Base-by-base conservation (phyloP, 331 rosid genomes). In the Pyracantha coccinea region DNA sequence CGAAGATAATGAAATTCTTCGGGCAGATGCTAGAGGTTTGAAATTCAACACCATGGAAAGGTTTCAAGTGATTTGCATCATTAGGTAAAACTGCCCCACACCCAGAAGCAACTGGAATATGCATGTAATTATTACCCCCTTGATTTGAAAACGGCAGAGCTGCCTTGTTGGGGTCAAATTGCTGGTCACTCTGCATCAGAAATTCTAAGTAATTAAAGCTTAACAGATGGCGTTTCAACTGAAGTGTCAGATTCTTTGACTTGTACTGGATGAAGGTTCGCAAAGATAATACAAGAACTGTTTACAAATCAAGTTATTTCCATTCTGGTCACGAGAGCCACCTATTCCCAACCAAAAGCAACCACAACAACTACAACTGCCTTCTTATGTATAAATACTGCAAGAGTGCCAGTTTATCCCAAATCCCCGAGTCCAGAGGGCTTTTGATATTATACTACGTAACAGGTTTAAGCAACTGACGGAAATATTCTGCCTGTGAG, bases 391-490 rank as follows among this genome's bases (percentile, higher is more conserved):
- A 76, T 73, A 73, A 84, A 72, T 81, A 67, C 84, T 78, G 83
- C 78, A 63, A 11, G 83, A 83, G 35, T 74, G 47, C 62, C 68
- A 86, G 82, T 65, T 77, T 72, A 73, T 60, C 85, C 87, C 83
- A 75, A 90, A 75, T 83, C 83, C 79, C 82, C 72, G 69, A 28
- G 78, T 83, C 24, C 69, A 59, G 78, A 81, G 52, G 33, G 61
- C 63, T 44, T 16, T 21, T 12, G 12, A 68, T 31, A 53, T 41
- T 75, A 83, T 81, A 90, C 98, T 93, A 93, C 98, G 98, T 93
- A 74, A 93, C 97, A 83, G 98, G 98, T 75, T 93, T 93, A 62
- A 93, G 97, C 89, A 93, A 88, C 83, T 93, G 98, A 83, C 98
- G 98, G 59, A 93, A 93, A 78, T 93, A 93, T 75, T 93, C 96